Conservation (phyloP, 2,329 filamentous ascomycete genomes). For the Pseudogymnoascus sp. region DNA sequence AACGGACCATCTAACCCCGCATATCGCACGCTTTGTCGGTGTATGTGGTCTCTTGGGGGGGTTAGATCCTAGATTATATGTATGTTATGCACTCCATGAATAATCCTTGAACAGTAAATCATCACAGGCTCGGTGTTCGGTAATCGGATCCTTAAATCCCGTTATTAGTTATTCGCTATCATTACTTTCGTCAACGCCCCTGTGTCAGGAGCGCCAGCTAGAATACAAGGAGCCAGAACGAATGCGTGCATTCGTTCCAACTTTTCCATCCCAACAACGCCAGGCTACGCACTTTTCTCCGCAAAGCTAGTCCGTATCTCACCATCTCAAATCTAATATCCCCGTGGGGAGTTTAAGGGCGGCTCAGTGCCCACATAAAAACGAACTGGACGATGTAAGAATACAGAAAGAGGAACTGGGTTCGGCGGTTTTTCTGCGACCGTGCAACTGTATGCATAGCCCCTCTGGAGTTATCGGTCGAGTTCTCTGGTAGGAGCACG, state of each 20-base stretch:
- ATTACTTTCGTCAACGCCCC: not conserved
- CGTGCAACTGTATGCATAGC: constrained; percentile 65
- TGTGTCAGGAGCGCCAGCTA: not conserved
- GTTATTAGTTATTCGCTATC: not conserved
- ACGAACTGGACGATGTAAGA: constrained; percentile 88
- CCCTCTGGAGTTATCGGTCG: constrained; percentile 49
- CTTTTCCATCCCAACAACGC: constrained; percentile 9
- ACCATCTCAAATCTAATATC: not conserved
- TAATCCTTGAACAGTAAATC: not conserved
- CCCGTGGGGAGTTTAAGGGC: constrained; percentile 23
- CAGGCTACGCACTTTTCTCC: not conserved
- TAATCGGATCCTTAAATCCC: not conserved
- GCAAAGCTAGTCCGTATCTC: not conserved
- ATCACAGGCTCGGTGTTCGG: not conserved
- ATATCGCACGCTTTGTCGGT: not conserved
- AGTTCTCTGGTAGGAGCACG: constrained; percentile 80
- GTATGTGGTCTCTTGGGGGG: not conserved
- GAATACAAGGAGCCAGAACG: constrained; percentile 2
- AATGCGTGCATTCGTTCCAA: not conserved
- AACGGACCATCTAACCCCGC: not conserved
- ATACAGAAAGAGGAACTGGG: constrained; percentile 88
- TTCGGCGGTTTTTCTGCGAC: constrained; percentile 77
- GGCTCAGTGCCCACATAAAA: constrained; percentile 80
- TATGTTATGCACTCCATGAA: not conserved
- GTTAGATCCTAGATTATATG: not conserved